Percentiles rank a stretch among this genome's conserved stretches.
Evolutionary conservation across 2,329 filamentous ascomycete genomes (phyloP).

Genomic region (Colletotrichum sojae): DNA sequence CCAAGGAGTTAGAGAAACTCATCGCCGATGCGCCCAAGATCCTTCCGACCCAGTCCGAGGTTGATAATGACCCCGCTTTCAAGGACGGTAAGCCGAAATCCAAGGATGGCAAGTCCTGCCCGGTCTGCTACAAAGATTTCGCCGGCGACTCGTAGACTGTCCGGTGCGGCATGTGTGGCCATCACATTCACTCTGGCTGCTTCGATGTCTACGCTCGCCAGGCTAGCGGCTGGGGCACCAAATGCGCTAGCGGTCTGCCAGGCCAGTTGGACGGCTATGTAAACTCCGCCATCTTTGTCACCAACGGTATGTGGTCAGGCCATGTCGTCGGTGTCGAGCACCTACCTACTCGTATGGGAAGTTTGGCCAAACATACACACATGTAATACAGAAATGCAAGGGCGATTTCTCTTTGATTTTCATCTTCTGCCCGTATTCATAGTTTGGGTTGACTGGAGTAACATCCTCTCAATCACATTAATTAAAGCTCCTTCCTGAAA

Average conservation of each 20-base stretch:
- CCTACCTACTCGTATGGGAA: no score
- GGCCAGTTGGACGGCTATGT: constrained; percentile 12
- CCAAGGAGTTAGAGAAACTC: constrained; percentile 21
- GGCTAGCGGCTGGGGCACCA: constrained; percentile 14
- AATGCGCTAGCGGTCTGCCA: constrained; percentile 30
- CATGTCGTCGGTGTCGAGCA: no score
- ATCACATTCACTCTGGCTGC: constrained; percentile 31
- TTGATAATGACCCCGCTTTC: constrained; percentile 18
- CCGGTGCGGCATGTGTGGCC: constrained; percentile 33
- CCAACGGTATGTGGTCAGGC: no score
- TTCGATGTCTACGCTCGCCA: constrained; percentile 15
- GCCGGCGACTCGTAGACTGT: background rate
- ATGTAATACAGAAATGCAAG: background rate
- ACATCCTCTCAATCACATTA: background rate
- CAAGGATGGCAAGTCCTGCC: constrained; percentile 25
- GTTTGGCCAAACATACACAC: background rate
- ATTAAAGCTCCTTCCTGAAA: background rate
- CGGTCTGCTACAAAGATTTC: constrained; percentile 33
- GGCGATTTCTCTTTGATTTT: background rate
- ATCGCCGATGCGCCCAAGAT: constrained; percentile 19
- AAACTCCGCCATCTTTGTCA: no score
- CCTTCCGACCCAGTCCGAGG: constrained; percentile 24
- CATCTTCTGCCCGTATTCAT: background rate
- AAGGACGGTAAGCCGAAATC: constrained; percentile 32
- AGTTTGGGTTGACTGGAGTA: background rate